Base-by-base conservation (phyloP, 108 stramenopile species). In the Cyclostephanos tholiformis region DNA sequence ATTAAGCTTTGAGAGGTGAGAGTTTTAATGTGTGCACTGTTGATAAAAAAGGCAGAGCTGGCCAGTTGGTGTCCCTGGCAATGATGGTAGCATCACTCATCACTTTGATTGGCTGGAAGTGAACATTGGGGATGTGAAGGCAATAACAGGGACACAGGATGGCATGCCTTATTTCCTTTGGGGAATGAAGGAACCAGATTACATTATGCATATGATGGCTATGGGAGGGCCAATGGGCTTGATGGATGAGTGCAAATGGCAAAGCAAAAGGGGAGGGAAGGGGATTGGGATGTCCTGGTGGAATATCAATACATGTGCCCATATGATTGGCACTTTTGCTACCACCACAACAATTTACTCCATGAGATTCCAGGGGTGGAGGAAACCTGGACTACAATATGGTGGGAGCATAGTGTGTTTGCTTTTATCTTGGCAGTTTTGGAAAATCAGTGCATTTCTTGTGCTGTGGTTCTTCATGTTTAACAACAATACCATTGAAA, bases 151-250 rank as follows among this genome's bases (percentile, higher is more conserved):
- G n/a, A 39, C 11, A 8, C 20, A 41, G 6, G 71, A 79, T 35
- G 58, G 52, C 26, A 12, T 19, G 2, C 23, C 35, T 1, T 66
- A 69, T 26, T 10, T 56, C 14, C 65, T 79, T 35, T 62, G 55
- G 65, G 26, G 51, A 2, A 74, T 80, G 67, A 80, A 80, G 72
- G 79, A 80, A 14, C 71, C 72, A 4, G 77, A 79, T 29, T 79
- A 79, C 56, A 52, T 73, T 4, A 79, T 79, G 77, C 4, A 10
- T 2, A 35, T 79, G 52, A 79, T 79, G 77, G 20, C 72, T 3
- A 73, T 71, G 17, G 66, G 72, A 30, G 77, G 77, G 10, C 22
- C 77, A 25, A 8, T 65, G 39, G 25, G 56, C 1, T 3, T 17
- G 2, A 25, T 0, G 4, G n/a, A 50, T 16, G 49, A 6, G 2